Evolutionary conservation across 2,329 filamentous ascomycete species (phyloP).

Genomic region (Diaporthe nobilis): DNA sequence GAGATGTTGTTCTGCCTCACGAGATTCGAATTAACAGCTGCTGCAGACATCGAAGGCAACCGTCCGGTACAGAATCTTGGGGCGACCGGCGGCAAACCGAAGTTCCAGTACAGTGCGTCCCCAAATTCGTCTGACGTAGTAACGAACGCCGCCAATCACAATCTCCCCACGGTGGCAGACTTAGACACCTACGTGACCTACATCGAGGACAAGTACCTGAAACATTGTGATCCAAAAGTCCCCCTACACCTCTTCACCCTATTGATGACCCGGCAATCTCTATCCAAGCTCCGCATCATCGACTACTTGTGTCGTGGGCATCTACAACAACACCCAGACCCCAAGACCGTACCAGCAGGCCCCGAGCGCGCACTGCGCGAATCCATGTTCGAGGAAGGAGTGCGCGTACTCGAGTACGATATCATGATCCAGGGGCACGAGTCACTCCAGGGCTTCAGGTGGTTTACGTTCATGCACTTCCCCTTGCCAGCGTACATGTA

Average conservation of each 20-base stretch:
- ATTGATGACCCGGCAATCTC: constrained; percentile 68
- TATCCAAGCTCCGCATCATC: constrained; percentile 70
- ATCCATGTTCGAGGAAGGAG: constrained; percentile 66
- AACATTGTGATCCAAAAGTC: constrained; percentile 70
- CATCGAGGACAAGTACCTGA: constrained; percentile 69
- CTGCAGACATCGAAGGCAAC: constrained; percentile 62
- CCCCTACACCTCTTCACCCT: constrained; percentile 72
- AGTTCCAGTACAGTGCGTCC: constrained; percentile 51
- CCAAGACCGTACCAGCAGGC: constrained; percentile 55
- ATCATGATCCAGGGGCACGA: constrained; percentile 67
- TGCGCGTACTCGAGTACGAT: constrained; percentile 72
- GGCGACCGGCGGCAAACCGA: constrained; percentile 34
- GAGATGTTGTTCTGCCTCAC: constrained; percentile 74
- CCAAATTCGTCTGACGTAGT: constrained; percentile 60
- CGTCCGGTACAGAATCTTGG: constrained; percentile 38
- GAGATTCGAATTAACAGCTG: constrained; percentile 69
- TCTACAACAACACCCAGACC: constrained; percentile 50
- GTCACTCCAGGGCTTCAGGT: constrained; percentile 66
- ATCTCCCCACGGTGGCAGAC: constrained; percentile 61
- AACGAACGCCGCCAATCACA: constrained; percentile 65
- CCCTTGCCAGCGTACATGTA: constrained; percentile 75
- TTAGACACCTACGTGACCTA: constrained; percentile 68
- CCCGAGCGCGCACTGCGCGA: constrained; percentile 59
- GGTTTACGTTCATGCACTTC: constrained; percentile 73
- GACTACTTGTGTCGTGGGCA: constrained; percentile 65